Base-by-base conservation (phyloP, 257 asterid genomes). In the Mitragyna speciosa region DNA sequence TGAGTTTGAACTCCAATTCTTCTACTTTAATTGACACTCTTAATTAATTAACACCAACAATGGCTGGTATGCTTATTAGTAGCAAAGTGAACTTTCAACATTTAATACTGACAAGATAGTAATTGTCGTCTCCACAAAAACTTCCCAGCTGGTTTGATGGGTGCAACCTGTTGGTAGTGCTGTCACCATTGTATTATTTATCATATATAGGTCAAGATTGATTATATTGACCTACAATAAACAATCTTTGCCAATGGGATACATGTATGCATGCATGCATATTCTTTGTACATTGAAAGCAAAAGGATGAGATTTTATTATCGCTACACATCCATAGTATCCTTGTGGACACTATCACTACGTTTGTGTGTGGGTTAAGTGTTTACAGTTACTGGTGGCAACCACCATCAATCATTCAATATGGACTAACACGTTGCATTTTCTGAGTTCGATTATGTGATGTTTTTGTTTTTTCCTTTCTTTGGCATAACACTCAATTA, bases 321-420 rank as follows among this genome's bases (percentile, higher is more conserved):
- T n/a, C n/a, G n/a, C n/a, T n/a, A n/a, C n/a, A n/a, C n/a, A n/a
- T n/a, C n/a, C n/a, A n/a, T n/a, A n/a, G n/a, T 74, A 51, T 33
- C 41, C 26, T 20, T 30, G 49, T 54, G 69, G 78, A 20, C 78
- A 74, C 52, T 12, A 36, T 56, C 69, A 58, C 64, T 24, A 54
- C 1, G 69, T 75, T 36, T 30, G 78, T 56, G 52, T 56, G 54
- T 56, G 70, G 78, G 78, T 75, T 58, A 20, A 39, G 78, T 58
- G 78, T 33, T 36, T 31, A 56, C 54, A 58, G 36, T 10, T 33
- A 75, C 58, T 52, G 70, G 78, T 75, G 70, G 56, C 78, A 58
- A n/a, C n/a, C n/a, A 36, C 11, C 5, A 52, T 75, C 69, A 12
- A 75, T 75, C 28, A 58, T 75, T 75, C 65, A 58, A 58, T 75